Base-by-base conservation (phyloP, 179 eudicot species). In the Amaranthus tricolor region DNA sequence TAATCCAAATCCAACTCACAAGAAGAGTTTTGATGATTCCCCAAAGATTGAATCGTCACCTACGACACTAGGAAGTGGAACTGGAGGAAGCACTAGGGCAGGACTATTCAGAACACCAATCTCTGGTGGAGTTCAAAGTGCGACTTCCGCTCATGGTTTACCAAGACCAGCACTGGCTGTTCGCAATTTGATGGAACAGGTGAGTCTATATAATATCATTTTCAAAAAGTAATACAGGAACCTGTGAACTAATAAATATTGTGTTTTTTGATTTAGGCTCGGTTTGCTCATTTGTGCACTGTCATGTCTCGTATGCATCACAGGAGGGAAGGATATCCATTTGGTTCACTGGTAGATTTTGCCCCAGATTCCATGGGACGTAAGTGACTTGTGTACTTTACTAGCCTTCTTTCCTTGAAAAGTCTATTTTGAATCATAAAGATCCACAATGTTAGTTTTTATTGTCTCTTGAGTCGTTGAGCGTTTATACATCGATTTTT, bases 81-180 rank as follows among this genome's bases (percentile, higher is more conserved):
- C 62, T 45, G 83, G 84, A 57, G 82, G 94, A 72, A 86, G 90
- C 80, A 85, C 94, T 15, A 88, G 97, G 81, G 90, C 99, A 82
- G 99, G 99, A 64, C 86, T 96, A 58, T 96, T 96, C 81, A 87
- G 99, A 80, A 93, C 99, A 24, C 99, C 99, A 9, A 93, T 96
- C 80, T 96, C 99, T 17, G 99, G 99, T 31, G 99, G 99, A 62
- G 99, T 96, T 60, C 99, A 93, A 80, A 96, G 99, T 88, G 99
- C 99, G 14, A 96, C 99, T 17, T 93, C 99, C 20, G 96, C 92
- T 57, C 99, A 96, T 81, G 99, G 94, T 70, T 84, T 96, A 80
- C 99, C 98, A 8, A 85, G 85, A 70, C 99, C 99, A 17, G 98
- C 99, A 48, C 81, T 93, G 76, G 99, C 99, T 5, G 99, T 96